A percentile compares a stretch with the other conserved stretches of the same genome.
Conservation (phyloP, 2,329 filamentous ascomycete species). For the Penicillium sp. region DNA sequence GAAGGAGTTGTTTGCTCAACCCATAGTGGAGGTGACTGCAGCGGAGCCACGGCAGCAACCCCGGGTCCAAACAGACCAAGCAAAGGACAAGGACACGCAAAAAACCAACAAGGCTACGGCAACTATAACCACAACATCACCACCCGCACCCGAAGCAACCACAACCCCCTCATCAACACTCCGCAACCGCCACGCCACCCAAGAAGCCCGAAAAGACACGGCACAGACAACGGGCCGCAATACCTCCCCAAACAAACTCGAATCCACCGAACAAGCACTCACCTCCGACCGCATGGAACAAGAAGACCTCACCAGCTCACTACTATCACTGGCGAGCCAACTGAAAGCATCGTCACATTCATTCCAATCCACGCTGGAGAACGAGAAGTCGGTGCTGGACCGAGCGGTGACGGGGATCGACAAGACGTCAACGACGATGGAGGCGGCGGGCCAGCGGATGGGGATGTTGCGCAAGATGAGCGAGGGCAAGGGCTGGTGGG, state of each 20-base stretch:
- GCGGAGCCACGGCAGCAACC: neutral
- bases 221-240: conserved; percentile 20
- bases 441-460: conserved; percentile 74
- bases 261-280: conserved; percentile 67
- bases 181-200: conserved; percentile 23
- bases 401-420: conserved; percentile 73
- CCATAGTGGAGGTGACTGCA: conserved; percentile 16
- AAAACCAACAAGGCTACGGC: conserved; percentile 6
- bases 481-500: conserved; percentile 86
- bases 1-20: conserved; percentile 30
- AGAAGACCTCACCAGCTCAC: conserved; percentile 74
- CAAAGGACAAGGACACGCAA: neutral
- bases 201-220: conserved; percentile 7
- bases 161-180: conserved; percentile 19
- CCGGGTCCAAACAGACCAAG: neutral
- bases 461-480: conserved; percentile 73
- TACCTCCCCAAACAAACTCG: conserved; percentile 19
- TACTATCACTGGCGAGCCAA: conserved; percentile 74
- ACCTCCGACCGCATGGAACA: conserved; percentile 78
- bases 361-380: conserved; percentile 71
- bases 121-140: neutral
- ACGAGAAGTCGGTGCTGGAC: conserved; percentile 69
- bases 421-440: conserved; percentile 72
- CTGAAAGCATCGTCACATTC: conserved; percentile 72
- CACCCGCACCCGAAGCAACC: conserved; percentile 13